Evolutionary conservation across 1,284 basidiomycete species (phyloP), one percentile per base, ranked within the genome.

Genomic region (Cryptococcus wingfieldii): DNA sequence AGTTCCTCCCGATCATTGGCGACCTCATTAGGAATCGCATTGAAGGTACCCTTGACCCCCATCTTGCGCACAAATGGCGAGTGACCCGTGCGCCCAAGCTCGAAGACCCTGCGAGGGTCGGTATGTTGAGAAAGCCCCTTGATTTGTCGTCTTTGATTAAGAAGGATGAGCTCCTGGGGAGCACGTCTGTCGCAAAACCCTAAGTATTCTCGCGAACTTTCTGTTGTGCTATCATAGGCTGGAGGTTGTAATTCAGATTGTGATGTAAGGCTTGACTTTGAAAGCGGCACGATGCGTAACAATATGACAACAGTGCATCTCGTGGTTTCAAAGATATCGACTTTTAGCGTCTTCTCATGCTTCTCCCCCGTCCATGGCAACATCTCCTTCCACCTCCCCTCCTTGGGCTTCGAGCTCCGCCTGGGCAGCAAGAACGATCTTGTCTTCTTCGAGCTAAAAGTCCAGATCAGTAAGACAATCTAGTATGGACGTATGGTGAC

Each of bases 1-100:
- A 64, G 63, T 63, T 68, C 77, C 79, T 92, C 14, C 89, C 90
- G 8, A 83, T 84, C 38, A 80, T 93, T 50, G 90, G 90, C 7
- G 75, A 81, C 8, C 74, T 91, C 9, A 83, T 90, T 8, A 83
- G 78, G 5, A 84, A 87, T 55, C 80, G 83, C 0, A 78, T 91
- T 9, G 82, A 89, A 70, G 82, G 81, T 4, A 84, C 74, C 43
- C 77, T 89, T 16, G 79, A 83, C 4, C 68, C 79, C 2, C 72
- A 75, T 1, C 66, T 84, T 5, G 77, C 75, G 1, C 65, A 73
- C 41, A 84, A 82, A 59, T 85, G 62, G 60, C 16, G 56, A 7
- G 50, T 60, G 13, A 43, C 34, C 13, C 46, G 64, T 19, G 28
- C 44, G 28, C 43, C 53, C 12, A 37, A 19, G 13, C 28, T 13